Evolutionary conservation across 2,329 filamentous ascomycete genomes (phyloP).

Genomic region (Sarocladium kiliense): DNA sequence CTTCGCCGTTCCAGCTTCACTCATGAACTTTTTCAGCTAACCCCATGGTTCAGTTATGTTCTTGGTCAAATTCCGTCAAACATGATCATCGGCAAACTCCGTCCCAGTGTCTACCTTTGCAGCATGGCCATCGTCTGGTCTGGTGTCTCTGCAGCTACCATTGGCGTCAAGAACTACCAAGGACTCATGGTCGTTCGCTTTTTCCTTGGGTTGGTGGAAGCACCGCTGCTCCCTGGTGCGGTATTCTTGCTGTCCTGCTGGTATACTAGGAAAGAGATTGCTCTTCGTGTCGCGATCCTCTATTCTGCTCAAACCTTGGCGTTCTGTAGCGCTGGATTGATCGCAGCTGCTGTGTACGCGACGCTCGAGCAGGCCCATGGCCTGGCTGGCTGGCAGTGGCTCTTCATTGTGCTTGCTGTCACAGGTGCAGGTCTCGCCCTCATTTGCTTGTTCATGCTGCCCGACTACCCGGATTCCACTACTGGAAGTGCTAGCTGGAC

Average conservation of each 20-base stretch:
- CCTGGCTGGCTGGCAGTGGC: conserved; percentile 34
- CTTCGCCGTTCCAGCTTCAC: background rate
- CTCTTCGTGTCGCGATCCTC: conserved; percentile 18
- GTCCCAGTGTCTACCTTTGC: conserved; percentile 17
- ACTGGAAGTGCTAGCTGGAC: conserved; percentile 19
- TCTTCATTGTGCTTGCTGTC: conserved; percentile 31
- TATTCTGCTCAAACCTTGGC: conserved; percentile 20
- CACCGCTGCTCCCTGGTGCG: conserved; percentile 11
- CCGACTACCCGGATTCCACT: conserved; percentile 18
- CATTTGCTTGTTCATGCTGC: conserved; percentile 15
- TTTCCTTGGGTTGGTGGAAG: conserved; percentile 23
- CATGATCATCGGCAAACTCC: conserved; percentile 12
- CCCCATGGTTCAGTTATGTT: conserved; percentile 11
- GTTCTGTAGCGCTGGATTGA: conserved; percentile 17
- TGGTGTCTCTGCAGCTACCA: conserved; percentile 34
- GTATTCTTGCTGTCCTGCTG: conserved; percentile 11
- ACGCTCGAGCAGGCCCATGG: conserved; percentile 18
- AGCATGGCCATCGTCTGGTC: conserved; percentile 32
- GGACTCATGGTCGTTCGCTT: conserved; percentile 28
- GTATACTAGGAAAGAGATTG: conserved; percentile 21
- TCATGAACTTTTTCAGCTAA: background rate
- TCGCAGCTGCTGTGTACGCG: conserved; percentile 18
- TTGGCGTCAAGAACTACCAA: conserved; percentile 25
- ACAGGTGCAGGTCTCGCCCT: conserved; percentile 16
- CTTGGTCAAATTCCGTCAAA: conserved; percentile 15